phyloP scores from a whole-genome alignment of 208 protist species.

The Acanthamoeba sp. region DNA sequence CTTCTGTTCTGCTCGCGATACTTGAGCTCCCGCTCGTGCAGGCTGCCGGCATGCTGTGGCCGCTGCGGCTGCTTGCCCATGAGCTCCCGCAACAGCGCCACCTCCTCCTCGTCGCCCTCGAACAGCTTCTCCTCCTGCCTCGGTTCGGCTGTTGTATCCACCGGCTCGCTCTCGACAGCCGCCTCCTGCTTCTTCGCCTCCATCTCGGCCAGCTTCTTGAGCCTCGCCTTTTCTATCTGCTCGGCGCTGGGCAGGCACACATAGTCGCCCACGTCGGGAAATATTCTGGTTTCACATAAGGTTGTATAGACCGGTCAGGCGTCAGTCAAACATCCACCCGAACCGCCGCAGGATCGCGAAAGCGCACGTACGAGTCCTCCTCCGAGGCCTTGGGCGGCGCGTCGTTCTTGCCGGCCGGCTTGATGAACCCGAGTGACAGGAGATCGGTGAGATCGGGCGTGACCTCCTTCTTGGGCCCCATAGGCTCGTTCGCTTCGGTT shows the following conservation, averaged over 20 bases:
- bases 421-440: constrained; percentile 22
- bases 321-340: background rate
- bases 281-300: background rate
- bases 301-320: no score
- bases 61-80: background rate
- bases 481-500: background rate
- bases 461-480: background rate
- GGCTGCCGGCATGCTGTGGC: background rate
- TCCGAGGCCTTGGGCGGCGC: background rate
- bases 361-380: constrained; percentile 1
- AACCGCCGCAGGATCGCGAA: background rate
- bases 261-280: constrained; percentile 34
- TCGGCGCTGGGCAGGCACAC: background rate
- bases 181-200: constrained; percentile 28
- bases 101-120: constrained; percentile 2
- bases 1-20: background rate
- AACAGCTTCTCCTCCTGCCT: background rate
- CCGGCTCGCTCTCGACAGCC: background rate
- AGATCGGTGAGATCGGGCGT: constrained; percentile 30
- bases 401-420: background rate
- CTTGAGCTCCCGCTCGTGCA: constrained; percentile 16
- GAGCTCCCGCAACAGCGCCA: background rate
- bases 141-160: background rate
- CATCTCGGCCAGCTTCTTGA: background rate
- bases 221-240: background rate